These are phyloP conservation scores for Podospora didyma DNA, from an alignment of 495 filamentous ascomycete species.

Conservation along the genomic window DNA sequence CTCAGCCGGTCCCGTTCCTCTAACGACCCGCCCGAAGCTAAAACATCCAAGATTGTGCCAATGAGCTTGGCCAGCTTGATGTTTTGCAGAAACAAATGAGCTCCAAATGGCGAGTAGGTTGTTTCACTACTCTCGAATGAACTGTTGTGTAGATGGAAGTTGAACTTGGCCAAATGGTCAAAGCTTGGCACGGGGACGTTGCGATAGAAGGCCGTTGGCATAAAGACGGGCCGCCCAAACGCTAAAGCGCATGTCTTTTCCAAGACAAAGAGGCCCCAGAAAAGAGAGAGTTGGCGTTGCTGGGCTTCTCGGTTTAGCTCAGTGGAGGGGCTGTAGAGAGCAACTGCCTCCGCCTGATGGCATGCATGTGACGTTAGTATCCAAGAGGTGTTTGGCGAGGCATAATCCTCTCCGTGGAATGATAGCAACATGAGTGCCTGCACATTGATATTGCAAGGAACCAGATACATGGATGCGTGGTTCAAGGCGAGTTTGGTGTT, in stretches of 20 bases:
- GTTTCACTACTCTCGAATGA: not conserved
- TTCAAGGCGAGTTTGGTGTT: not conserved
- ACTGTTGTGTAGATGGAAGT: not conserved
- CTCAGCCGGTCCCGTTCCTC: not conserved
- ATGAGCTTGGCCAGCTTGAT: not conserved
- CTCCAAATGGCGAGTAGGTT: not conserved
- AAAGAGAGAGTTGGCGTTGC: slow-evolving; percentile 20
- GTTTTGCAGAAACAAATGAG: not conserved
- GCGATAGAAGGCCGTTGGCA: not conserved
- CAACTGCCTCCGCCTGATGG: slow-evolving; percentile 24
- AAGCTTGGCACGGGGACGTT: not conserved
- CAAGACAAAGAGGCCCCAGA: slow-evolving; percentile 24
- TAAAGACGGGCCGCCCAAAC: not conserved
- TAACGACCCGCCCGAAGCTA: not conserved
- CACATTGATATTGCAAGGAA: slow-evolving; percentile 13
- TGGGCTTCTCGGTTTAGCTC: not conserved
- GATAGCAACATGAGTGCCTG: slow-evolving; percentile 23
- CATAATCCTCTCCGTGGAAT: slow-evolving; percentile 23
- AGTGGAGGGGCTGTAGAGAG: slow-evolving; percentile 9
- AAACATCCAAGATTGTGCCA: not conserved
- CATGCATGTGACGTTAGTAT: slow-evolving; percentile 26
- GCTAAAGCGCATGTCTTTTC: slow-evolving; percentile 26
- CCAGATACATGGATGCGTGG: not conserved
- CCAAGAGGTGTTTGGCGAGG: slow-evolving; percentile 28
- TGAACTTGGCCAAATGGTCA: not conserved